Evolutionary conservation across 306 rosid species (phyloP).

Genomic region (Acacia melanoxylon): DNA sequence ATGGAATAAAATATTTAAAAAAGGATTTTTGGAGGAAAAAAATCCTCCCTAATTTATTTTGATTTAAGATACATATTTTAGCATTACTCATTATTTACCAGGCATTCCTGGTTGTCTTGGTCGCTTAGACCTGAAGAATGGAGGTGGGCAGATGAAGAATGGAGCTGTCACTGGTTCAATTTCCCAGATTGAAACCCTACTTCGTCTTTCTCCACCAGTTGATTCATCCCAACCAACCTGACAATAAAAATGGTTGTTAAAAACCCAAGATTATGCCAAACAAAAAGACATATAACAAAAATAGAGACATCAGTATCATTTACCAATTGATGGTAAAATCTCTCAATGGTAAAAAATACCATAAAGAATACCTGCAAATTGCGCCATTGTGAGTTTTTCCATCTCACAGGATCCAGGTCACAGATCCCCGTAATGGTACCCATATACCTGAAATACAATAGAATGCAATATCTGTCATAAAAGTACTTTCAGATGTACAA

Average conservation of each 20-base stretch:
- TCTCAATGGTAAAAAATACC: conserved; percentile 7
- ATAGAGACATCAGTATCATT: background rate
- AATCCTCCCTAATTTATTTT: background rate
- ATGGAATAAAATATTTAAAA: background rate
- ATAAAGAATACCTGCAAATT: conserved; percentile 73
- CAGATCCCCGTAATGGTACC: conserved; percentile 92
- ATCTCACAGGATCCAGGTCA: conserved; percentile 89
- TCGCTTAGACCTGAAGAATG: conserved; percentile 82
- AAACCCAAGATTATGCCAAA: background rate
- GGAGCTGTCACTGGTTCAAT: conserved; percentile 98
- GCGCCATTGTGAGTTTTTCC: conserved; percentile 99
- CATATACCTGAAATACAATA: conserved; percentile 74
- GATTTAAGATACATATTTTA: background rate
- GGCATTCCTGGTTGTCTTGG: conserved; percentile 94
- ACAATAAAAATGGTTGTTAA: conserved; percentile 1
- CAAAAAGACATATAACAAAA: background rate
- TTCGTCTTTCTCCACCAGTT: conserved; percentile 87
- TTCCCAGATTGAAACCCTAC: conserved; percentile 94
- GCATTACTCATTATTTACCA: conserved; percentile 48
- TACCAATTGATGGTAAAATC: conserved; percentile 12
- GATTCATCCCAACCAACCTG: conserved; percentile 99
- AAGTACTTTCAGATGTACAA: conserved; percentile 11
- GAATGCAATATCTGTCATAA: conserved; percentile 1
- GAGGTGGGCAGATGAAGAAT: conserved; percentile 93
- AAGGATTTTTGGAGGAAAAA: background rate